A percentile compares a stretch with the other conserved stretches of the same genome.
These are phyloP conservation scores for Penicillium corylophilum DNA, from an alignment of 2,329 filamentous ascomycete species.

Conservation along the genomic window DNA sequence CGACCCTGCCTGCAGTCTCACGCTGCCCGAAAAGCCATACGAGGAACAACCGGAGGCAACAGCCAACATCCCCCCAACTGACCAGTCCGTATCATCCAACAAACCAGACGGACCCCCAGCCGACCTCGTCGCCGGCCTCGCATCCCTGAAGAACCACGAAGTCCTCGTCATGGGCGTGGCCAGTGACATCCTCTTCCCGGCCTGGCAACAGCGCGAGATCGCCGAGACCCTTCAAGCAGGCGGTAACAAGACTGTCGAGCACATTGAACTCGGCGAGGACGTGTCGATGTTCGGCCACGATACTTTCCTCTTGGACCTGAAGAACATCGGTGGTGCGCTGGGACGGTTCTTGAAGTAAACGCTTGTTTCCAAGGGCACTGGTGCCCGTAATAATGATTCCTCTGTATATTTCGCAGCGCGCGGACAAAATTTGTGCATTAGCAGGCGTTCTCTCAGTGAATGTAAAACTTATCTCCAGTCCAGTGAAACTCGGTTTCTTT, in stretches of 20 bases:
- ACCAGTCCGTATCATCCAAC: slow-evolving; percentile 27
- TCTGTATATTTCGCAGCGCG: slow-evolving; percentile 7
- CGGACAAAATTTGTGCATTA: slow-evolving; percentile 16
- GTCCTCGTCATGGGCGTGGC: slow-evolving; percentile 90
- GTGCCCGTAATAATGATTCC: not conserved
- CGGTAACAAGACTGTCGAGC: slow-evolving; percentile 78
- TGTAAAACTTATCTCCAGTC: not conserved
- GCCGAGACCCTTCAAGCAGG: slow-evolving; percentile 74
- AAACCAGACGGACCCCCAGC: slow-evolving; percentile 58
- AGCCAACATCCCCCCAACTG: slow-evolving; percentile 34
- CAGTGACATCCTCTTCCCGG: slow-evolving; percentile 93
- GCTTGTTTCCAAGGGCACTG: not conserved
- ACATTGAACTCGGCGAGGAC: slow-evolving; percentile 91
- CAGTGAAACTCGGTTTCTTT: no score
- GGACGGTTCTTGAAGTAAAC: slow-evolving; percentile 69
- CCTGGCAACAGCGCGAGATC: slow-evolving; percentile 96
- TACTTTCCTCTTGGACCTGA: slow-evolving; percentile 87
- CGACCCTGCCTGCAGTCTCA: slow-evolving; percentile 70
- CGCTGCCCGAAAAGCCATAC: slow-evolving; percentile 79
- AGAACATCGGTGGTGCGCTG: slow-evolving; percentile 85
- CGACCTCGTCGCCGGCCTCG: slow-evolving; percentile 76
- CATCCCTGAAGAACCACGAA: slow-evolving; percentile 70
- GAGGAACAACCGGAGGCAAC: slow-evolving; percentile 71
- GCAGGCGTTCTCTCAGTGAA: slow-evolving; percentile 14
- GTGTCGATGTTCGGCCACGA: slow-evolving; percentile 95